These are phyloP conservation scores for Sphenostylis stenocarpa DNA, from an alignment of 306 rosid genomes.

Conservation along the genomic window DNA sequence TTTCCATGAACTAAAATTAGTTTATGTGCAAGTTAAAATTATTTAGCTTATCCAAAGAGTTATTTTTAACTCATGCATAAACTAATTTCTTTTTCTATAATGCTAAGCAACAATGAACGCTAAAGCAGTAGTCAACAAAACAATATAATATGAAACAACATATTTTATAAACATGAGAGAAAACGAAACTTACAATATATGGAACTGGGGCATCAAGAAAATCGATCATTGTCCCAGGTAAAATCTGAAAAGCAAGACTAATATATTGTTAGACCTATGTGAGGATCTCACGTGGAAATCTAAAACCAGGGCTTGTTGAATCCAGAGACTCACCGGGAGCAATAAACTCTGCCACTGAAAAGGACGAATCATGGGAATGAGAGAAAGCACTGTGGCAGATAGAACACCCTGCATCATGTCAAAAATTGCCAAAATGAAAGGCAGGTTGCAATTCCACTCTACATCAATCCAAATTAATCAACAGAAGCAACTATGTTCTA, in stretches of 20 bases:
- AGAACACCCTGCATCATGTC: conserved; percentile 79
- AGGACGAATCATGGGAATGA: conserved; percentile 90
- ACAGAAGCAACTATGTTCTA: not conserved
- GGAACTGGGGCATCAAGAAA: conserved; percentile 99
- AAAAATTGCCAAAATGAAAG: conserved; percentile 38
- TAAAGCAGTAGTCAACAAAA: not conserved
- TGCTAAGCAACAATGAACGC: not conserved
- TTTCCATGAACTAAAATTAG: too few relatives aligned
- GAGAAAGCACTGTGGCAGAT: conserved; percentile 71
- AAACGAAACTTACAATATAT: conserved; percentile 70
- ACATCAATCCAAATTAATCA: conserved; percentile 9
- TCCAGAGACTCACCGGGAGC: conserved; percentile 77
- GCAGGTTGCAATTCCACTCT: not conserved
- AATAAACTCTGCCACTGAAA: conserved; percentile 96
- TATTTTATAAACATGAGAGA: conserved; percentile 3
- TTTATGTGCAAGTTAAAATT: too few relatives aligned
- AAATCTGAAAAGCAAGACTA: conserved; percentile 58
- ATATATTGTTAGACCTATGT: conserved; percentile 26
- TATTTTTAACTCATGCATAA: not conserved
- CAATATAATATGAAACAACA: conserved; percentile 10
- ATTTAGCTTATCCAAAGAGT: too few relatives aligned
- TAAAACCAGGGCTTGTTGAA: conserved; percentile 16
- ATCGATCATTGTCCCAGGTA: conserved; percentile 80
- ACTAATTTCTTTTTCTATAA: not conserved
- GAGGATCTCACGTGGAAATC: conserved; percentile 8